These are phyloP conservation scores for Ambrosia artemisiifolia DNA, from an alignment of 129 eudicot genomes.

Conservation along the genomic window DNA sequence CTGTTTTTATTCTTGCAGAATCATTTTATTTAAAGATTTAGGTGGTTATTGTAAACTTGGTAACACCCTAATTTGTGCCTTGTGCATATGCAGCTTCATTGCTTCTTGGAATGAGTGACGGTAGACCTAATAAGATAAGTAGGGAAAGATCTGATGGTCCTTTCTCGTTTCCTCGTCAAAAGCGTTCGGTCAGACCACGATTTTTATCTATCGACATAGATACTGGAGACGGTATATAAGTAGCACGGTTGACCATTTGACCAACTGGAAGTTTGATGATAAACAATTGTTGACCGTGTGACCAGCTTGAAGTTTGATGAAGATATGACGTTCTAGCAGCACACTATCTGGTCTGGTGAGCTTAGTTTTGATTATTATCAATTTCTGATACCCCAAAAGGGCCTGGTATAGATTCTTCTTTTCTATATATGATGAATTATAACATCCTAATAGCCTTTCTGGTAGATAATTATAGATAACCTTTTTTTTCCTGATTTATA, in stretches of 20 bases:
- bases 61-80: not conserved
- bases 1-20: too few relatives aligned
- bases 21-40: not conserved
- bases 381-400: slow-evolving; percentile 15
- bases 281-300: slow-evolving; percentile 2
- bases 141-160: slow-evolving; percentile 78
- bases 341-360: slow-evolving; percentile 24
- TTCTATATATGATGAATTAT: slow-evolving; percentile 24
- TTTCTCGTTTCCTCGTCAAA: slow-evolving; percentile 65
- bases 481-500: slow-evolving; percentile 11
- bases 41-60: not conserved
- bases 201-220: slow-evolving; percentile 74
- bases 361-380: slow-evolving; percentile 15
- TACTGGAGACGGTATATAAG: slow-evolving; percentile 48
- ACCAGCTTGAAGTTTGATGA: not conserved
- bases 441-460: slow-evolving; percentile 32
- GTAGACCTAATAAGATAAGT: slow-evolving; percentile 47
- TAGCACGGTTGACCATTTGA: not conserved
- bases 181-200: slow-evolving; percentile 73
- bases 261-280: not conserved
- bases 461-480: slow-evolving; percentile 16
- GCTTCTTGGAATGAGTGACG: slow-evolving; percentile 65
- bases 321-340: slow-evolving; percentile 13
- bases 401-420: slow-evolving; percentile 35
- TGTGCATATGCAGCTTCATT: slow-evolving; percentile 59